Base-by-base conservation (phyloP, 805 yeast genomes). In the Metschnikowia lachancei region DNA sequence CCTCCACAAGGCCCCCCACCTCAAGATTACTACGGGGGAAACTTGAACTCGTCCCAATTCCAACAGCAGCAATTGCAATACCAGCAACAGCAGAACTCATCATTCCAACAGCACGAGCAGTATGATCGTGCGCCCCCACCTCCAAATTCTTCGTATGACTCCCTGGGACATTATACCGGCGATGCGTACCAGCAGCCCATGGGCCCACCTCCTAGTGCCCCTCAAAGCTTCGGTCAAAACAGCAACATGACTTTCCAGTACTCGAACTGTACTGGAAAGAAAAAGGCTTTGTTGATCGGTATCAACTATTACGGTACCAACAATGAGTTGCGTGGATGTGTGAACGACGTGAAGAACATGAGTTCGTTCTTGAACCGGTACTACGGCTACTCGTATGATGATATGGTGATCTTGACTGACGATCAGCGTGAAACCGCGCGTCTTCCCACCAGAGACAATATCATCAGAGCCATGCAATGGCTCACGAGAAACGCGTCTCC, bases 381-480 rank as follows among this genome's bases (percentile, higher is more conserved):
- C 42, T 55, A 63, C 26, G 85, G 85, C 0, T 82, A 78, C 57
- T 52, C 54, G 9, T 66, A 69, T 28, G 79, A 78, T 50, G 81
- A 81, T 60, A 80, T 82, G 56, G 87, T 82, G 12, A 62, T 78
- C 40, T 64, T 82, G 35, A 78, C 84, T 1, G 87, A 82, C 59
- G 85, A 81, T 54, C 55, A 62, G 59, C 28, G 70, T 72, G 46
- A 62, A 60, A 62, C 75, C 70, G 46, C 64, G 71, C 56, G 70
- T 17, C 43, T 82, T 10, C 96, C 96, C 16, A 80, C 87, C 2
- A 70, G 77, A 45, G 80, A 72, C 4, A 87, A 88, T 62, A 87
- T 88, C 62, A 59, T 86, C 17, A 72, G 82, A 36, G 96, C 90
- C 2, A 85, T 86, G 86, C 81, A 77, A 46, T 87, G 96, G 96